Evolutionary conservation across 108 stramenopile species (phyloP).

Genomic region (Discostella stelligeroides): DNA sequence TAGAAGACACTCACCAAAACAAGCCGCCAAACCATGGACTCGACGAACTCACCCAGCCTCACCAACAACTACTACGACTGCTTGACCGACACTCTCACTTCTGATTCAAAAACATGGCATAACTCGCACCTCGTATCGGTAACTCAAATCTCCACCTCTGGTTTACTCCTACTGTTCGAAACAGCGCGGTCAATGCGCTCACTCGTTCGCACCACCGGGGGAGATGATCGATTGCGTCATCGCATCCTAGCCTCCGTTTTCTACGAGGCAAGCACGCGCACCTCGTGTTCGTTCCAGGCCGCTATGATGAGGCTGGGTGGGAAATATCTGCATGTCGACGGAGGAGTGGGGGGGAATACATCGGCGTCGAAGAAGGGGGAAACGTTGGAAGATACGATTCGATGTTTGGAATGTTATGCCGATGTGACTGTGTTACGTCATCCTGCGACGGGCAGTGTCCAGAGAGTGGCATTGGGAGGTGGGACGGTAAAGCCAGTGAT

Average conservation of each 20-base stretch:
- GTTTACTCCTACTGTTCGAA: slow-evolving; percentile 51
- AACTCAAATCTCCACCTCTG: slow-evolving; percentile 63
- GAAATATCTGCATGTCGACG: slow-evolving; percentile 80
- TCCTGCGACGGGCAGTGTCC: slow-evolving; percentile 77
- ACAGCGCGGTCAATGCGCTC: slow-evolving; percentile 57
- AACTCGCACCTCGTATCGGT: slow-evolving; percentile 59
- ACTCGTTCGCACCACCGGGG: slow-evolving; percentile 55
- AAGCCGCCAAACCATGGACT: slow-evolving; percentile 5
- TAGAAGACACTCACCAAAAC: not conserved
- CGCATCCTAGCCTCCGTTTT: slow-evolving; percentile 84
- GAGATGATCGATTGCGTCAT: slow-evolving; percentile 53
- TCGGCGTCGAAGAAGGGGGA: slow-evolving; percentile 95
- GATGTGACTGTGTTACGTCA: slow-evolving; percentile 94
- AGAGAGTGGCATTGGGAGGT: slow-evolving; percentile 41
- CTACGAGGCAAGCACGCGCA: slow-evolving; percentile 97
- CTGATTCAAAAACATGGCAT: slow-evolving; percentile 59
- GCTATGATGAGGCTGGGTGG: slow-evolving; percentile 95
- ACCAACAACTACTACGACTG: slow-evolving; percentile 29
- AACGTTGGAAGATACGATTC: slow-evolving; percentile 91
- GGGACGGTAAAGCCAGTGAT: slow-evolving; percentile 75
- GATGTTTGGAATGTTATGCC: slow-evolving; percentile 88
- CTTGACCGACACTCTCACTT: too few relatives aligned
- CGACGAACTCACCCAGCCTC: slow-evolving; percentile 17
- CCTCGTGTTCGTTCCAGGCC: slow-evolving; percentile 94
- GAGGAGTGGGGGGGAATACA: slow-evolving; percentile 58